Conservation (phyloP, 768 basidiomycete genomes). For the Kwoniella mangroviensis region DNA sequence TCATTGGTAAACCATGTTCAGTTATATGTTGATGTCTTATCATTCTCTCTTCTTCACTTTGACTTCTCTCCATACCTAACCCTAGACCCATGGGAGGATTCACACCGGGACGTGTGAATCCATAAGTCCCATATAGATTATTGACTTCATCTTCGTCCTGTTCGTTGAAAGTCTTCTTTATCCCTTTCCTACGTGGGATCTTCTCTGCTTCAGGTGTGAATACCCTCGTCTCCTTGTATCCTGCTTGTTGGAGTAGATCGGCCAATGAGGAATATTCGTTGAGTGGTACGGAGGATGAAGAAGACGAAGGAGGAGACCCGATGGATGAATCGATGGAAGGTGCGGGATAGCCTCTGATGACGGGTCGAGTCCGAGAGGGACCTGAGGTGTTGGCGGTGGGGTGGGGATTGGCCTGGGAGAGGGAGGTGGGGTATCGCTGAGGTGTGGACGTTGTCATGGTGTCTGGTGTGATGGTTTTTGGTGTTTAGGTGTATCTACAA, state of each 20-base stretch:
- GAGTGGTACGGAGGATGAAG: slow-evolving; percentile 1
- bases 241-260: slow-evolving; percentile 81
- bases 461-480: background rate
- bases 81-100: background rate
- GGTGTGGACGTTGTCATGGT: slow-evolving; percentile 9
- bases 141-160: slow-evolving; percentile 37
- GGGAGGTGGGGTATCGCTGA: slow-evolving; percentile 33
- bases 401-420: slow-evolving; percentile 29
- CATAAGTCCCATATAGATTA: slow-evolving; percentile 37
- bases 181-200: slow-evolving; percentile 18
- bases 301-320: slow-evolving; percentile 13
- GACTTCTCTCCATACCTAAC: background rate
- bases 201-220: slow-evolving; percentile 79
- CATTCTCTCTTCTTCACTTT: background rate
- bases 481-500: background rate
- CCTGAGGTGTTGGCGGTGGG: slow-evolving; percentile 7
- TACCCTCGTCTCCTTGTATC: slow-evolving; percentile 89
- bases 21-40: slow-evolving; percentile 37
- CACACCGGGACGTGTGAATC: slow-evolving; percentile 16
- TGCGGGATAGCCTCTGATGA: slow-evolving; percentile 9
- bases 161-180: slow-evolving; percentile 42
- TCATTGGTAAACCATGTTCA: slow-evolving; percentile 43
- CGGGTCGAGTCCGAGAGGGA: slow-evolving; percentile 26
- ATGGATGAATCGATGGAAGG: slow-evolving; percentile 26
- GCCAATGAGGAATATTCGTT: slow-evolving; percentile 74